Conservation (phyloP, 2,329 filamentous ascomycete genomes). For the Fusarium tjaetaba region DNA sequence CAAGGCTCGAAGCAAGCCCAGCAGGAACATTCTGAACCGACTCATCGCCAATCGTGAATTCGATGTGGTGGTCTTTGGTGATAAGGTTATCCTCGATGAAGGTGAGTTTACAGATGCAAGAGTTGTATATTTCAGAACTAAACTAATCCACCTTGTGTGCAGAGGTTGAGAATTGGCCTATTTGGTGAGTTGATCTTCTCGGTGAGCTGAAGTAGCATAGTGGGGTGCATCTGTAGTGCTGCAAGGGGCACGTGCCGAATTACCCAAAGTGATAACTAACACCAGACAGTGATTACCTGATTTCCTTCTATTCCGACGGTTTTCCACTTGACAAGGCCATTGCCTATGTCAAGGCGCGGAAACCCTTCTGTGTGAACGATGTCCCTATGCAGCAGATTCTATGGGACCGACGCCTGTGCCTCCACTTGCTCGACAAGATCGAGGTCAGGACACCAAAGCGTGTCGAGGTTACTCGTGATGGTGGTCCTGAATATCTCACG, state of each 20-base stretch:
- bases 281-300: constrained; percentile 78
- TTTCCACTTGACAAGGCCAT: constrained; percentile 98
- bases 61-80: constrained; percentile 96
- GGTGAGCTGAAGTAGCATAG: constrained; percentile 51
- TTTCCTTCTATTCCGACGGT: constrained; percentile 98
- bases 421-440: constrained; percentile 88
- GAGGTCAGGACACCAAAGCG: constrained; percentile 89
- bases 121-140: constrained; percentile 5
- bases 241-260: constrained; percentile 42
- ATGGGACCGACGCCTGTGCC: constrained; percentile 92
- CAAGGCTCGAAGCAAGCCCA: constrained; percentile 96
- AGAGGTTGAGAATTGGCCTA: constrained; percentile 94
- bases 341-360: constrained; percentile 89
- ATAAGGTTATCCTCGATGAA: constrained; percentile 98
- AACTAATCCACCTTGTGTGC: constrained; percentile 21
- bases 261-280: constrained; percentile 38
- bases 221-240: constrained; percentile 33
- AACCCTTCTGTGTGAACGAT: constrained; percentile 98
- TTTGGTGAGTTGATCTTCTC: constrained; percentile 68
- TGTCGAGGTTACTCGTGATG: constrained; percentile 91
- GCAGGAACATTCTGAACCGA: constrained; percentile 92
- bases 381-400: constrained; percentile 96
- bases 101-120: constrained; percentile 53
- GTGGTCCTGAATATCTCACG: constrained; percentile 82
- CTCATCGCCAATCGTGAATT: constrained; percentile 92